These are phyloP conservation scores for Arthrinium puccinioides DNA, from an alignment of 2,329 filamentous ascomycete genomes.

Conservation along the genomic window DNA sequence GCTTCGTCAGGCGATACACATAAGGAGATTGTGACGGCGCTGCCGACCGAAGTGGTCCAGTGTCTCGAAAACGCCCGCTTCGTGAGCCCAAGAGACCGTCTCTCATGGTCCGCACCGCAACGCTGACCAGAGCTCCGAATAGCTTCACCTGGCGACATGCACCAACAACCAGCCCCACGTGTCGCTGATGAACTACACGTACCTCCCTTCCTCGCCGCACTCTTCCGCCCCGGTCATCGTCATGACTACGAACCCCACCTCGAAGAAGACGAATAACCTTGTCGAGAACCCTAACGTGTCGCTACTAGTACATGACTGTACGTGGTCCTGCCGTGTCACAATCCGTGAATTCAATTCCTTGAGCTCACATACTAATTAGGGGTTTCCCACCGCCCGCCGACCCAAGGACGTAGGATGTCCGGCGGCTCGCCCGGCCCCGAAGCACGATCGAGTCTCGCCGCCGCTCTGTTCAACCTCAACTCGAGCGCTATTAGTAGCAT, in stretches of 20 bases:
- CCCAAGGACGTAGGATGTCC: constrained; percentile 51
- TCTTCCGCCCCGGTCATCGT: constrained; percentile 74
- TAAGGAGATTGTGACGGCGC: constrained; percentile 58
- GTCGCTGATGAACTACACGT: constrained; percentile 98
- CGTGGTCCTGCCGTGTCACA: constrained; percentile 6
- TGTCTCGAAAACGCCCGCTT: constrained; percentile 94
- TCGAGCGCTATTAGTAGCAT: constrained; percentile 81
- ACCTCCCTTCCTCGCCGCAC: constrained; percentile 72
- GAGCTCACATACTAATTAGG: constrained; percentile 29
- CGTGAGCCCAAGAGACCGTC: constrained; percentile 42
- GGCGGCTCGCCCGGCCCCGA: constrained; percentile 58
- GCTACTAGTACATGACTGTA: constrained; percentile 89
- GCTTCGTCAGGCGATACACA: constrained; percentile 67
- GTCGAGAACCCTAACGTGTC: constrained; percentile 80
- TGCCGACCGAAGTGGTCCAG: constrained; percentile 80
- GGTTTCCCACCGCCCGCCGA: constrained; percentile 87
- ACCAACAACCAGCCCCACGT: constrained; percentile 79
- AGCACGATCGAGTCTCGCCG: constrained; percentile 67
- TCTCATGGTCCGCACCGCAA: background rate
- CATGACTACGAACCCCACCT: constrained; percentile 81
- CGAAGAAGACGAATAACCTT: constrained; percentile 76
- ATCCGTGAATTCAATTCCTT: background rate
- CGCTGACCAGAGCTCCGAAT: constrained; percentile 7
- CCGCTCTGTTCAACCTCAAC: constrained; percentile 84
- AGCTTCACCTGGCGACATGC: constrained; percentile 95